phyloP scores from a whole-genome alignment of 768 basidiomycete species.

The Trametes villosa region DNA sequence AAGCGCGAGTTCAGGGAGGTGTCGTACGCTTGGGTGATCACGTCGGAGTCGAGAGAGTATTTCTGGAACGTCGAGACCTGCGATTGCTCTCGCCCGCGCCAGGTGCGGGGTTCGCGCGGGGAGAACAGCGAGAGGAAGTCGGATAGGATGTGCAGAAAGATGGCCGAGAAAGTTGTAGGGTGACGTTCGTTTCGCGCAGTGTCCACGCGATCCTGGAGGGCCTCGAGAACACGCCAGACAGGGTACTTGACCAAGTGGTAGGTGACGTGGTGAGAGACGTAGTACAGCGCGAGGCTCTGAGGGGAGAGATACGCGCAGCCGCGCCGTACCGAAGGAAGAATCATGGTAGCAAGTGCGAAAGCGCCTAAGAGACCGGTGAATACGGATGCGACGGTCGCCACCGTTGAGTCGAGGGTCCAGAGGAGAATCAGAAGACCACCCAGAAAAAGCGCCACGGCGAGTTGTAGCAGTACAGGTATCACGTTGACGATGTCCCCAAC shows the following conservation, averaged over 20 bases:
- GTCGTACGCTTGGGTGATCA: neutral
- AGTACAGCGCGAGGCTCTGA: neutral
- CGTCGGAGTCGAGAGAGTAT: neutral
- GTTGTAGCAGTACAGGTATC: constrained; percentile 3
- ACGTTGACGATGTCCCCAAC: neutral
- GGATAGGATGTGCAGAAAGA: neutral
- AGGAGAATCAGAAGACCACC: neutral
- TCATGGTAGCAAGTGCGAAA: neutral
- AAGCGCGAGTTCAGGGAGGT: neutral
- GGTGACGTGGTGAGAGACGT: neutral
- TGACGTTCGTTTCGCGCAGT: neutral
- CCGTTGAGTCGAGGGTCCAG: neutral
- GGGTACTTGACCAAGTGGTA: neutral
- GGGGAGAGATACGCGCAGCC: constrained; percentile 1
- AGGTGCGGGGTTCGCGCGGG: neutral
- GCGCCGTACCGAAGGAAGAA: neutral
- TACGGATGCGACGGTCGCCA: neutral
- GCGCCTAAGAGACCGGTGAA: neutral
- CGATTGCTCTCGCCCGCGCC: neutral
- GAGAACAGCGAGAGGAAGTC: neutral
- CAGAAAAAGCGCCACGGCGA: neutral
- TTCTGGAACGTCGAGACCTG: no score
- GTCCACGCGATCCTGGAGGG: no score
- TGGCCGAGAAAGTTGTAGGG: no score
- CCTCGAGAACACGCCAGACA: neutral